A percentile compares a stretch with the other conserved stretches of the same genome.
Evolutionary conservation across 2,329 filamentous ascomycete species (phyloP).

Genomic region (Monilinia polystroma): DNA sequence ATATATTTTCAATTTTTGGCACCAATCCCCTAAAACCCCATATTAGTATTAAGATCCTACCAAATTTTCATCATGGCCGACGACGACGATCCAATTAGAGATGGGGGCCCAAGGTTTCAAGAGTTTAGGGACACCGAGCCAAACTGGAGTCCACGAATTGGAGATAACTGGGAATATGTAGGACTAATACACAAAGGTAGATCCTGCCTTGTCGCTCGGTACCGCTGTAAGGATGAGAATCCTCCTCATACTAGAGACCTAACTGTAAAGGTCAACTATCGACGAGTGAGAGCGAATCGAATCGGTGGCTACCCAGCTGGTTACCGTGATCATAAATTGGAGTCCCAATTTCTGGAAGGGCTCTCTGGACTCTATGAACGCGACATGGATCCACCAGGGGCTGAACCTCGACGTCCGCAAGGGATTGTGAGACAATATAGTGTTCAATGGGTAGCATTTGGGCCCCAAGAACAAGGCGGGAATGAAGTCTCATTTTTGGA

Average conservation of each 20-base stretch:
- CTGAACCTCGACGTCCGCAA: neutral
- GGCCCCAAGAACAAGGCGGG: no score
- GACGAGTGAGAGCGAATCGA: neutral
- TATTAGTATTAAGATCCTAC: neutral
- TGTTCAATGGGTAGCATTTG: neutral
- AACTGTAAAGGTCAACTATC: neutral
- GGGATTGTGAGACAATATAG: neutral
- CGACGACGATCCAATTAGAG: neutral
- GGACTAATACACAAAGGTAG: neutral
- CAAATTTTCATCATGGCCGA: neutral
- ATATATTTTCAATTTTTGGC: neutral
- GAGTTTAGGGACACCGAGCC: neutral
- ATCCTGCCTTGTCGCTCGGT: neutral
- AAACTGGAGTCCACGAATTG: neutral
- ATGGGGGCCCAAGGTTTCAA: neutral
- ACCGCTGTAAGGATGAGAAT: neutral
- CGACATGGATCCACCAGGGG: neutral
- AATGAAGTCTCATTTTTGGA: constrained; percentile 2
- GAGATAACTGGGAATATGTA: neutral
- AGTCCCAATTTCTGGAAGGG: neutral
- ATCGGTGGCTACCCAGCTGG: neutral
- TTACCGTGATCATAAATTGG: neutral
- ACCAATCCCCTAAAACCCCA: neutral
- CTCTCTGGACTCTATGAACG: neutral
- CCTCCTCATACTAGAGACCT: neutral